Evolutionary conservation across 2,329 filamentous ascomycete genomes (phyloP), one percentile per base, ranked within the genome.

Genomic region (Coniochaeta hoffmannii): DNA sequence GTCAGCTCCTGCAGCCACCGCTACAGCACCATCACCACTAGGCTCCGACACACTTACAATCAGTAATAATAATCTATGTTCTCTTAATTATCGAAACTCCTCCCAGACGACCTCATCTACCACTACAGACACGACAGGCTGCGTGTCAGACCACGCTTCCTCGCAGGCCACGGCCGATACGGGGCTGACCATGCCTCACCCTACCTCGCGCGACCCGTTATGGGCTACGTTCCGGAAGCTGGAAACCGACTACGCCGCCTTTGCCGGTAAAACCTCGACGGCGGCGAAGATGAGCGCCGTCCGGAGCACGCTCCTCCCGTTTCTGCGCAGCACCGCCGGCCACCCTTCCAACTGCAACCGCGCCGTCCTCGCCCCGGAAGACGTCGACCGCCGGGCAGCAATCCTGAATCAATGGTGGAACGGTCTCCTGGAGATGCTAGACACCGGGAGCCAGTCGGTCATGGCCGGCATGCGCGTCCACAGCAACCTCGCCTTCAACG

Each of bases 351-450:
- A 83, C 63, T 73, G 71, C 57, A 67, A 68, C 28, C 81, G 77
- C 58, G 56, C 61, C 17, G 32, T 60, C 15, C 75, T 96, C 49
- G 76, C 81, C n/a, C 78, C 89, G 1, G 90, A 96, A 71, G 90
- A 96, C 66, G 71, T 96, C 46, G 91, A 97, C 64, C 82, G 88
- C 34, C 81, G 92, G 57, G 82, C 88, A 2, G 85, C 84, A 46
- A 89, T 95, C 50, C 73, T 96, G 56, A 90, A 94, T 68, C 92
- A 89, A 66, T 97, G 92, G 92, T 97, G 92, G 92, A 86, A 79
- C 44, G 86, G 83, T 1, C 75, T 96, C 36, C 73, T 96, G 55
- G 90, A 94, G 57, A 84, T 96, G 76, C 80, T 96, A 24, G 86
- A 91, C 61, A 88, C 56, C 26, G 56, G 61, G 7, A 28, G 22